These are phyloP conservation scores for Tremellales sp. DNA, from an alignment of 1,284 basidiomycete genomes.

Conservation along the genomic window DNA sequence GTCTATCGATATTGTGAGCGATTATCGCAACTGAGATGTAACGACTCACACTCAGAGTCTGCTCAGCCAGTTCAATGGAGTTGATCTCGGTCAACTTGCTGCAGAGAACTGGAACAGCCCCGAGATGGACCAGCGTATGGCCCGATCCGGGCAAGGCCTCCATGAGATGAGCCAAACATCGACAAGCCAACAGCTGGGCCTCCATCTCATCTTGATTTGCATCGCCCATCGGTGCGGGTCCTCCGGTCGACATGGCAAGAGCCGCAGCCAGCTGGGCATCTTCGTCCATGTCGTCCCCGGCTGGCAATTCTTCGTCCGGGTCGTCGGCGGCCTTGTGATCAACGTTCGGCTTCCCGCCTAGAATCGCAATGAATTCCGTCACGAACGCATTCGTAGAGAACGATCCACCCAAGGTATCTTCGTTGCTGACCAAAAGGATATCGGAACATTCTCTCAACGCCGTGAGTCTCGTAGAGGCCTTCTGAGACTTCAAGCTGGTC, in stretches of 20 bases:
- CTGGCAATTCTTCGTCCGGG: slow-evolving; percentile 47
- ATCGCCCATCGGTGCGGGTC: slow-evolving; percentile 27
- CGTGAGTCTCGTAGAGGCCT: slow-evolving; percentile 74
- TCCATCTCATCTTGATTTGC: slow-evolving; percentile 61
- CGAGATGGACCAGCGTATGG: slow-evolving; percentile 90
- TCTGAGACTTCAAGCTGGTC: slow-evolving; percentile 78
- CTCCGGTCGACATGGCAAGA: slow-evolving; percentile 55
- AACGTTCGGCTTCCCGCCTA: slow-evolving; percentile 66
- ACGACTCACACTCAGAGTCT: slow-evolving; percentile 82
- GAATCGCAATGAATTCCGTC: slow-evolving; percentile 83
- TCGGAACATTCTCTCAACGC: slow-evolving; percentile 94
- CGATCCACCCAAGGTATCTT: slow-evolving; percentile 84
- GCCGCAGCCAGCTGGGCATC: slow-evolving; percentile 81
- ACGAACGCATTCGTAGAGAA: slow-evolving; percentile 92
- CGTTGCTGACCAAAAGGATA: slow-evolving; percentile 90
- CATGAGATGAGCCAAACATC: slow-evolving; percentile 93
- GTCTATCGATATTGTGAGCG: slow-evolving; percentile 58
- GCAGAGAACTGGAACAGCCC: slow-evolving; percentile 89
- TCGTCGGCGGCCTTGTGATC: slow-evolving; percentile 24
- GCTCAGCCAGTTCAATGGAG: slow-evolving; percentile 93
- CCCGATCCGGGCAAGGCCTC: slow-evolving; percentile 91
- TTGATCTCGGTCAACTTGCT: slow-evolving; percentile 92
- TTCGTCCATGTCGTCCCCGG: slow-evolving; percentile 56
- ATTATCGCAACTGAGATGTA: slow-evolving; percentile 14
- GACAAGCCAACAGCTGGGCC: slow-evolving; percentile 85